Base-by-base conservation (phyloP, 208 protist genomes). In the Leishmania major region DNA sequence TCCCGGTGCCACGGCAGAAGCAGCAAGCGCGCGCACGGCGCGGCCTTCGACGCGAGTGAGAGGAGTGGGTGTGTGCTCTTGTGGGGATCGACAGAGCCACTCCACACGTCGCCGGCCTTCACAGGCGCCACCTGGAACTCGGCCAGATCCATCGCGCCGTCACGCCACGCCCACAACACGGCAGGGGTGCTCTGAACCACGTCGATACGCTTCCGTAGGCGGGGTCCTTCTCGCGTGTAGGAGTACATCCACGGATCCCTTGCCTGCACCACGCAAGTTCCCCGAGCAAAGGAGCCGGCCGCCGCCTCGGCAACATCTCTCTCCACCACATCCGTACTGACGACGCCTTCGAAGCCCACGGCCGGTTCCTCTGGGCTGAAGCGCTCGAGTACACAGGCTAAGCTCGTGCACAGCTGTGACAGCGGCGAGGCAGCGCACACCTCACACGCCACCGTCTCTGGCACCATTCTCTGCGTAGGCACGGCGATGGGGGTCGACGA, bases 1-100 rank as follows among this genome's bases (percentile, higher is more conserved):
- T 89, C 90, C 35, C 84, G 74, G 77, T 88, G 93, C 4, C 87
- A 82, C 57, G 87, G 87, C 67, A 82, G 81, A 31, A 97, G 77
- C 1, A 97, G 76, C 49, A 97, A 84, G 49, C 95, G 93, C 79
- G 87, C 87, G 64, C 92, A 96, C 49, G 80, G 77, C 25, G 88
- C 82, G n/a, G 67, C 37, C 19, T 69, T 60, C 8, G 75, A 45
- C 69, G 40, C 49, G n/a, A 86, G 67, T 28, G 45, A 62, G 11
- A 86, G 82, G 11, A 72, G 82, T 17, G 82, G 82, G n/a, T 86
- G 82, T 0, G 82, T 87, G 72, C 88, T 87, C 53, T 92, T 86
- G 53, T 81, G 78, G 2, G 60, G 43, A n/a, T 82, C 22, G 2
- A 75, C 51, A 6, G 69, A 25, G 17, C 62, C 28, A n/a, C 43